Conservation (phyloP, 192 early-diverging fungal species). For the Entophlyctis helioformis region DNA sequence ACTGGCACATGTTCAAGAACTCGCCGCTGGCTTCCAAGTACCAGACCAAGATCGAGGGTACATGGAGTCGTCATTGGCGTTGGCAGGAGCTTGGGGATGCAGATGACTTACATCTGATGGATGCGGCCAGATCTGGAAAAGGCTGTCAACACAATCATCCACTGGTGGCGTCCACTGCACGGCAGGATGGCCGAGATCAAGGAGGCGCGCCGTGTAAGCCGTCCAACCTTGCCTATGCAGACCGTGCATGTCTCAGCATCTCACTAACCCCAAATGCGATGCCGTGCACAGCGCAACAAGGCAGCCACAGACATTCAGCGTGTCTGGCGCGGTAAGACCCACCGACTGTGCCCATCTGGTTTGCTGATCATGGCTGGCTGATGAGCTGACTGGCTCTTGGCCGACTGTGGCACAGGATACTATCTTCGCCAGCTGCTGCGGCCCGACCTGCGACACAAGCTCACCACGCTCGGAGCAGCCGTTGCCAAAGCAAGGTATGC, state of each 20-base stretch:
- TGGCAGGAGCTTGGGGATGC: too few relatives aligned
- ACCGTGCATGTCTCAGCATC: not conserved
- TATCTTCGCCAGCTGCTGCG: conserved; percentile 31
- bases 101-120: too few relatives aligned
- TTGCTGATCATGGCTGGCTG: not conserved
- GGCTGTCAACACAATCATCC: conserved; percentile 30
- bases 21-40: conserved; percentile 40
- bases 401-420: conserved; percentile 17
- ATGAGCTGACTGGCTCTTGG: not conserved
- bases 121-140: conserved; percentile 9
- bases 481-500: conserved; percentile 12
- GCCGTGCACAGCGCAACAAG: conserved; percentile 18
- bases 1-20: conserved; percentile 44
- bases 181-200: conserved; percentile 22
- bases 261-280: not conserved
- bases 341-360: too few relatives aligned
- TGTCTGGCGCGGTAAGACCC: conserved; percentile 28
- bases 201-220: conserved; percentile 3
- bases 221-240: not conserved
- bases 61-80: too few relatives aligned
- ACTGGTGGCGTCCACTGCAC: conserved; percentile 43
- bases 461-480: conserved; percentile 27
- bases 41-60: conserved; percentile 37
- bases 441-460: conserved; percentile 26
- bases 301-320: conserved; percentile 37